phyloP scores from a whole-genome alignment of 305 asterid genomes.

The Rubia tinctorum region DNA sequence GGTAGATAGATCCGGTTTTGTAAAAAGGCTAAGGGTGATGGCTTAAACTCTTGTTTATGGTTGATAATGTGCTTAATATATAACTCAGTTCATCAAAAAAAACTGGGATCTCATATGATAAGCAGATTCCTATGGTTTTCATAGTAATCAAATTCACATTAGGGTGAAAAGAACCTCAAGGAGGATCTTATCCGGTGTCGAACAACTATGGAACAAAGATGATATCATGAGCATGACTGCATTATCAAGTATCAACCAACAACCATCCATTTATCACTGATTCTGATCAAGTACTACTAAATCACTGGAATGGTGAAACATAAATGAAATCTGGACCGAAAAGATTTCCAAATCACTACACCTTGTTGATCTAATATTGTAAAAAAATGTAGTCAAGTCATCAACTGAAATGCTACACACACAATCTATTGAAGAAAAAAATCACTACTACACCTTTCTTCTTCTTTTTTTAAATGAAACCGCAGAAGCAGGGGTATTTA shows the following conservation, averaged over 20 bases:
- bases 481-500: too few species aligned
- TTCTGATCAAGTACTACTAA: neutral
- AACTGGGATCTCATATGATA: too few species aligned
- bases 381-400: neutral
- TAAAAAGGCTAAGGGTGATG: too few species aligned
- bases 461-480: too few species aligned
- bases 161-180: neutral
- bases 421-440: neutral
- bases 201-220: neutral
- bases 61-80: too few species aligned
- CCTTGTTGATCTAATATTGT: neutral
- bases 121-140: neutral
- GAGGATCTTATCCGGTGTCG: neutral
- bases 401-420: neutral
- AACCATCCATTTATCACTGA: neutral
- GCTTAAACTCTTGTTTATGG: too few species aligned
- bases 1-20: too few species aligned
- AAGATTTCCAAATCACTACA: neutral
- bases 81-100: too few species aligned
- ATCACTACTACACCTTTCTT: neutral
- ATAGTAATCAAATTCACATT: neutral
- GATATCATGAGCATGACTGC: neutral
- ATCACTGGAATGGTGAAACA: neutral
- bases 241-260: neutral
- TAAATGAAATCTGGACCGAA: neutral